Evolutionary conservation across 2,329 filamentous ascomycete species (phyloP).

Genomic region (Seiridium cupressi): DNA sequence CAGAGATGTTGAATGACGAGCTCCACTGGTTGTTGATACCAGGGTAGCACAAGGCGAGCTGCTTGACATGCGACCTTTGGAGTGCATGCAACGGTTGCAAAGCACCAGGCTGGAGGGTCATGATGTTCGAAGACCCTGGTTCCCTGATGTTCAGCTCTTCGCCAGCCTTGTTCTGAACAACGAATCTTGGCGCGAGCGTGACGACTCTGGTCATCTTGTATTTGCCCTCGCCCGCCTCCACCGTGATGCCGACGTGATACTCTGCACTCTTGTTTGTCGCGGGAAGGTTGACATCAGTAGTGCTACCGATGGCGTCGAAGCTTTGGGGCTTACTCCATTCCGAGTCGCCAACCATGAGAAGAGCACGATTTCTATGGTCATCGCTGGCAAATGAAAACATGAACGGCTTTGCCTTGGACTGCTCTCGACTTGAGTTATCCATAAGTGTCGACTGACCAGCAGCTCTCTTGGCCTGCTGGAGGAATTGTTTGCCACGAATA

Average conservation of each 20-base stretch:
- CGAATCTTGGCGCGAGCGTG: constrained; percentile 86
- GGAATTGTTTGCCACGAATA: constrained; percentile 83
- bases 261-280: constrained; percentile 71
- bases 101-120: constrained; percentile 74
- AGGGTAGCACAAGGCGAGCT: constrained; percentile 88
- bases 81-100: constrained; percentile 87
- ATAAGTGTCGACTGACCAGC: constrained; percentile 72
- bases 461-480: constrained; percentile 77
- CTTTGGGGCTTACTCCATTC: constrained; percentile 97
- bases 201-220: constrained; percentile 98
- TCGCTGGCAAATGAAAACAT: constrained; percentile 94
- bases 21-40: constrained; percentile 98
- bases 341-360: constrained; percentile 85
- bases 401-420: constrained; percentile 78
- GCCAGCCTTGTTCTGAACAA: constrained; percentile 87
- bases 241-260: constrained; percentile 86
- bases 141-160: constrained; percentile 90
- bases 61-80: constrained; percentile 78
- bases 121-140: constrained; percentile 83
- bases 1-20: constrained; percentile 94
- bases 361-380: constrained; percentile 85
- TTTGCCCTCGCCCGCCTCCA: constrained; percentile 90
- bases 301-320: constrained; percentile 96
- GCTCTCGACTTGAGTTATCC: constrained; percentile 47
- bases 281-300: constrained; percentile 80